Conservation (phyloP, 768 basidiomycete genomes). For the Trametes sanguinea region DNA sequence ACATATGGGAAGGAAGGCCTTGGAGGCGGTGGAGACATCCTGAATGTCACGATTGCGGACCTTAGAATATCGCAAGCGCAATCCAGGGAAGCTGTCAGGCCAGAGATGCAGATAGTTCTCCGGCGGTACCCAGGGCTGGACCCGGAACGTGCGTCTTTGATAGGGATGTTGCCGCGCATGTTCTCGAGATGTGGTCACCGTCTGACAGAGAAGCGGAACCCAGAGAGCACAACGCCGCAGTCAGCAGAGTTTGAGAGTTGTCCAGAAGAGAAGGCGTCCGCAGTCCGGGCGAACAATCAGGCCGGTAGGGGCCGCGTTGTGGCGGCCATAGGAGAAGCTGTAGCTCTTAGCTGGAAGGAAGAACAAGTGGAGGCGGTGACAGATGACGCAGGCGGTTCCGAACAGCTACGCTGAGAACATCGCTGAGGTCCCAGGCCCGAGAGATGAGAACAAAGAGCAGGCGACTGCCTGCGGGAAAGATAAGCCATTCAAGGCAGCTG, state of each 20-base stretch:
- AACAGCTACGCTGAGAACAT: background rate
- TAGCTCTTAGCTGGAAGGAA: background rate
- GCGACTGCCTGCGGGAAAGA: background rate
- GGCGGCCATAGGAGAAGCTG: slow-evolving; percentile 5
- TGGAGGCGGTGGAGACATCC: slow-evolving; percentile 2
- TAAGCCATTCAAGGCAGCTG: slow-evolving; percentile 14
- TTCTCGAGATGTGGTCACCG: background rate
- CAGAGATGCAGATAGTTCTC: slow-evolving; percentile 10
- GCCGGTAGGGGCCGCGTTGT: slow-evolving; percentile 12
- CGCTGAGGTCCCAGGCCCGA: background rate
- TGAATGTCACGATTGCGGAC: slow-evolving; percentile 3
- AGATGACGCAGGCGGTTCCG: slow-evolving; percentile 15
- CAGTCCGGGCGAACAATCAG: background rate
- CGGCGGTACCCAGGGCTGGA: slow-evolving; percentile 4
- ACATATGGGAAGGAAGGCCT: slow-evolving; percentile 6
- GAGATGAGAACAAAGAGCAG: background rate
- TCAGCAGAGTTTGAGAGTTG: background rate
- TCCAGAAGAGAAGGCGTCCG: background rate
- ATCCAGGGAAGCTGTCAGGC: slow-evolving; percentile 9
- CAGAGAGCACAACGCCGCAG: background rate
- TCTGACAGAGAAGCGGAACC: background rate
- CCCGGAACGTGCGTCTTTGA: slow-evolving; percentile 1
- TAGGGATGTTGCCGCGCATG: slow-evolving; percentile 6
- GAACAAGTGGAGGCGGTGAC: background rate
- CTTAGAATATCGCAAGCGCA: background rate